phyloP scores from a whole-genome alignment of 192 early-diverging fungal species.

The Backusella circina region DNA sequence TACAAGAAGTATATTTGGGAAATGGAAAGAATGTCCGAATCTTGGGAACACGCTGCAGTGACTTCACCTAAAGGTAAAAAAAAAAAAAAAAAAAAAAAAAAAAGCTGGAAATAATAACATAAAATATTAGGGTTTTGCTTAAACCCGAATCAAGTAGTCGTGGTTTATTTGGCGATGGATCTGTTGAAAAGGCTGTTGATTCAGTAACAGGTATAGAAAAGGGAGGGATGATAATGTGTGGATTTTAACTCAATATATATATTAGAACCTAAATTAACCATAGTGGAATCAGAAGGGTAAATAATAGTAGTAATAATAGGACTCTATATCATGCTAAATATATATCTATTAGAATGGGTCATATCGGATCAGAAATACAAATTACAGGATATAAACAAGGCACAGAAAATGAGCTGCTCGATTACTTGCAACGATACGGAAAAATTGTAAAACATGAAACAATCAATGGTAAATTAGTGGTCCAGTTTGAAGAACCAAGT shows the following conservation, averaged over 20 bases:
- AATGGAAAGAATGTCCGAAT: slow-evolving; percentile 22
- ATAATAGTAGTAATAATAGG: background rate
- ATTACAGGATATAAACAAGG: background rate
- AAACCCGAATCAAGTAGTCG: background rate
- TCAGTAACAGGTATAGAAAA: background rate
- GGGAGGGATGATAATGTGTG: background rate
- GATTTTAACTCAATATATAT: background rate
- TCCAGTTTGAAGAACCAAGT: background rate
- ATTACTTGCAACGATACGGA: background rate
- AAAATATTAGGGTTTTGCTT: background rate
- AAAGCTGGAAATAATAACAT: too few species aligned
- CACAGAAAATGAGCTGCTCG: background rate
- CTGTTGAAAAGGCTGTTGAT: background rate
- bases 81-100: too few species aligned
- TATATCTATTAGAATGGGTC: background rate
- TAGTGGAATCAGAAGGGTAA: background rate
- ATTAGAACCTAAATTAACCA: background rate
- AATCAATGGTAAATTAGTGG: background rate
- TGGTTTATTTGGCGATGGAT: background rate
- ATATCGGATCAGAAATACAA: background rate
- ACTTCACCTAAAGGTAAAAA: slow-evolving; percentile 18
- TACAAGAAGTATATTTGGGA: slow-evolving; percentile 29
- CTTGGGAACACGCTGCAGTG: slow-evolving; percentile 2
- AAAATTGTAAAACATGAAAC: background rate
- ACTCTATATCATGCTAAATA: background rate